Percentiles rank a stretch among this genome's conserved stretches.
phyloP scores from a whole-genome alignment of 2,329 filamentous ascomycete genomes.

The Diplodia intermedia region DNA sequence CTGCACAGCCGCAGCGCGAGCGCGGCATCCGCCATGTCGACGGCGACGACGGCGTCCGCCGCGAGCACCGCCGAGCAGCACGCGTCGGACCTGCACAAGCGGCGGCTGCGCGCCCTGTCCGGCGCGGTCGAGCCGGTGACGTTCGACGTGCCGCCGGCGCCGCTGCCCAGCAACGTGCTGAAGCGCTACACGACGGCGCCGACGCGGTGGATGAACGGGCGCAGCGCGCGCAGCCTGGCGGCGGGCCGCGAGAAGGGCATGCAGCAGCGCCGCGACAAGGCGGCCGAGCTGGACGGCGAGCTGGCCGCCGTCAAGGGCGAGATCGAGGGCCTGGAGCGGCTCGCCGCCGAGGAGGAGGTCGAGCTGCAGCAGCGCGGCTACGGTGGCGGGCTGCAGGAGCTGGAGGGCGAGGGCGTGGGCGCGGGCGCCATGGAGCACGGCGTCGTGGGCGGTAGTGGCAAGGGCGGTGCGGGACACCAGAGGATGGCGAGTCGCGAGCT shows the following conservation, averaged over 20 bases:
- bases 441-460: neutral
- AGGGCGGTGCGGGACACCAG: neutral
- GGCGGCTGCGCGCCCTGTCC: constrained; percentile 16
- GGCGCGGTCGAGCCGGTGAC: constrained; percentile 2
- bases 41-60: too few relatives aligned
- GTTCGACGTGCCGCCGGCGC: constrained; percentile 19
- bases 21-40: neutral
- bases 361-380: neutral
- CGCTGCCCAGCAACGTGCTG: constrained; percentile 1
- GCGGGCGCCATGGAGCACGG: neutral
- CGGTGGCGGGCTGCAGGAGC: too few relatives aligned
- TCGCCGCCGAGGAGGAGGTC: constrained; percentile 7
- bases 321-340: constrained; percentile 24
- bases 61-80: too few relatives aligned
- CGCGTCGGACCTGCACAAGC: constrained; percentile 16
- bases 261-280: constrained; percentile 17
- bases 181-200: constrained; percentile 22
- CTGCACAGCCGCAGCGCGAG: neutral
- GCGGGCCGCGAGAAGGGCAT: constrained; percentile 18
- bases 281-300: constrained; percentile 21
- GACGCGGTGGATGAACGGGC: constrained; percentile 27
- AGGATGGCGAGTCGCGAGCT: constrained; percentile 16
- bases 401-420: too few relatives aligned
- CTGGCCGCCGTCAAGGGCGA: neutral
- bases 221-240: neutral